phyloP scores from a whole-genome alignment of 208 protist genomes.

The Tetramitus jugosus region DNA sequence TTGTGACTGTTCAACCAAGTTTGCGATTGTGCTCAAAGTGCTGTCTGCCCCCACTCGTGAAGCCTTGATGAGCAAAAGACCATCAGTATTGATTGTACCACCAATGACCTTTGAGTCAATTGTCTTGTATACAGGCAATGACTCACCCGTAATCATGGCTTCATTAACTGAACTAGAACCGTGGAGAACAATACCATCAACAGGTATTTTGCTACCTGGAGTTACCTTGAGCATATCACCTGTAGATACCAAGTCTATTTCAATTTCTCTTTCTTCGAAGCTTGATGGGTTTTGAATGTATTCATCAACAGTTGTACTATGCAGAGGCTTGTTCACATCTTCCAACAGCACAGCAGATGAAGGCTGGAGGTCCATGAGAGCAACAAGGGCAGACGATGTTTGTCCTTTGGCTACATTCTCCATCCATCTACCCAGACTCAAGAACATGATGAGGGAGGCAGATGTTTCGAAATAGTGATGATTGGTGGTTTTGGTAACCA shows the following conservation, averaged over 20 bases:
- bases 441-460: conserved; percentile 83
- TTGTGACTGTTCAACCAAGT: conserved; percentile 89
- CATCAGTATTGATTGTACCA: conserved; percentile 41
- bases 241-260: conserved; percentile 41
- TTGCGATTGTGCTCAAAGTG: conserved; percentile 80
- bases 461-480: conserved; percentile 86
- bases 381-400: conserved; percentile 69
- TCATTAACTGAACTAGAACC: conserved; percentile 79
- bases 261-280: conserved; percentile 40
- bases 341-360: conserved; percentile 43
- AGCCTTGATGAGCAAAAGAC: neutral
- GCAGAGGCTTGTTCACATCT: conserved; percentile 17
- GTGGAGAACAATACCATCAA: conserved; percentile 72
- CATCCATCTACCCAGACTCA: conserved; percentile 87
- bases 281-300: no score
- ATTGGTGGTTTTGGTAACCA: conserved; percentile 16
- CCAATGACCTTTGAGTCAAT: conserved; percentile 34
- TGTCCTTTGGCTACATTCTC: conserved; percentile 80
- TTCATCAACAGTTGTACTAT: conserved; percentile 33
- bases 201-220: conserved; percentile 69
- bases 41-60: conserved; percentile 53
- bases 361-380: conserved; percentile 63
- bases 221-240: conserved; percentile 65
- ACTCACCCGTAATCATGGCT: conserved; percentile 86
- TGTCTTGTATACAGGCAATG: conserved; percentile 56